Conservation (phyloP, 331 rosid species). For the Quercus tomentella region DNA sequence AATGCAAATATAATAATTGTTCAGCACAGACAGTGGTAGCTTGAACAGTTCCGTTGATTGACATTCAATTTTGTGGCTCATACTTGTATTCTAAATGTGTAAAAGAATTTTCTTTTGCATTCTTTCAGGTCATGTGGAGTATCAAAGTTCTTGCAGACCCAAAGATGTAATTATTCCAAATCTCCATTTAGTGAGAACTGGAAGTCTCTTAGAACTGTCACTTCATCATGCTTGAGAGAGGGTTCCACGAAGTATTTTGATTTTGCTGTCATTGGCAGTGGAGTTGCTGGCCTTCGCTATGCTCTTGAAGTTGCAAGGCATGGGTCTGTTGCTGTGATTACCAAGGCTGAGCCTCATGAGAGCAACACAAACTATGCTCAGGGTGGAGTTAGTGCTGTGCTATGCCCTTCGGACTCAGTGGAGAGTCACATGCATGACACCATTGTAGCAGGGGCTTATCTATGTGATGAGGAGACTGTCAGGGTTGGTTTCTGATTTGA, state of each 20-base stretch:
- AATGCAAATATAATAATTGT: not conserved
- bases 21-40: not conserved
- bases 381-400: constrained; percentile 98
- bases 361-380: constrained; percentile 98
- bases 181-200: constrained; percentile 24
- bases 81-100: not conserved
- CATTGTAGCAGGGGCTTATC: constrained; percentile 93
- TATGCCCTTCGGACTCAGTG: constrained; percentile 85
- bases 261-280: constrained; percentile 84
- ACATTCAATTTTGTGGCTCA: not conserved
- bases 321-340: constrained; percentile 92
- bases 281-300: constrained; percentile 90
- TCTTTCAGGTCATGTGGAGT: constrained; percentile 54
- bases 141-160: constrained; percentile 46
- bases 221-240: constrained; percentile 52
- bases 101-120: not conserved
- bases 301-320: constrained; percentile 91
- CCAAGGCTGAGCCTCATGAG: constrained; percentile 97
- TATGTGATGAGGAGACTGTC: constrained; percentile 90
- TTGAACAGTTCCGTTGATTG: not conserved
- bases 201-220: constrained; percentile 35
- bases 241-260: constrained; percentile 62
- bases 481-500: constrained; percentile 50
- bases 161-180: constrained; percentile 30
- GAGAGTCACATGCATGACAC: constrained; percentile 96